phyloP scores from a whole-genome alignment of 2,329 filamentous ascomycete genomes.

The Diplocarpon mali region DNA sequence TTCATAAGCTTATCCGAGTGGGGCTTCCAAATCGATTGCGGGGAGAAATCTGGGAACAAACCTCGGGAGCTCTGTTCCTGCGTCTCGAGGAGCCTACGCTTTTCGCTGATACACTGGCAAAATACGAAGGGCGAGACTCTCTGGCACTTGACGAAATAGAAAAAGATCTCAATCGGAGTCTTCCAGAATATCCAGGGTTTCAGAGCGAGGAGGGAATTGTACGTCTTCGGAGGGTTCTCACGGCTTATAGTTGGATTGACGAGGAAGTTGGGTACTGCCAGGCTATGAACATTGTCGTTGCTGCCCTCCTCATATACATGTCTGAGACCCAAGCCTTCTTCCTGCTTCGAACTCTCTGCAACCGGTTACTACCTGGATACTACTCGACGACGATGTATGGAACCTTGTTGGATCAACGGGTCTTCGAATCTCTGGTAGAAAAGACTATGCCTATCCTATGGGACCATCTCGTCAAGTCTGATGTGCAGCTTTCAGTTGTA shows the following conservation, averaged over 20 bases:
- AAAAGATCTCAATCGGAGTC: conserved; percentile 90
- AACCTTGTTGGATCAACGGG: conserved; percentile 88
- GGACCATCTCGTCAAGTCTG: conserved; percentile 94
- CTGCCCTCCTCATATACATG: conserved; percentile 96
- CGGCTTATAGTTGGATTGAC: conserved; percentile 96
- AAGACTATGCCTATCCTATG: conserved; percentile 97
- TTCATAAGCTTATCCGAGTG: conserved; percentile 93
- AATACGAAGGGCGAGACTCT: conserved; percentile 76
- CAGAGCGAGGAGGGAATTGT: conserved; percentile 94
- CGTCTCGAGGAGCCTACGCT: conserved; percentile 76
- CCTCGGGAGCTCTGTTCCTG: conserved; percentile 82
- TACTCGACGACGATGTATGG: conserved; percentile 99
- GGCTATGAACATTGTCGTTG: conserved; percentile 99
- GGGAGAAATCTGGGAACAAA: conserved; percentile 92
- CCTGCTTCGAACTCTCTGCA: conserved; percentile 80
- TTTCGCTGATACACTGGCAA: conserved; percentile 73
- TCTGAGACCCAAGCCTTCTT: conserved; percentile 95
- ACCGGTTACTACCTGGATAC: conserved; percentile 87
- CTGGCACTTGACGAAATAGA: conserved; percentile 98
- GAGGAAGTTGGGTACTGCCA: conserved; percentile 96
- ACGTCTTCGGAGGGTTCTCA: conserved; percentile 77
- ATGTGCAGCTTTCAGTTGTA: conserved; percentile 94
- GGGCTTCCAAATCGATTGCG: conserved; percentile 86
- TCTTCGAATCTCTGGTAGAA: conserved; percentile 96
- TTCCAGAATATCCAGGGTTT: conserved; percentile 95